Base-by-base conservation (phyloP, 2,329 filamentous ascomycete species). In the Falciphora oryzae region DNA sequence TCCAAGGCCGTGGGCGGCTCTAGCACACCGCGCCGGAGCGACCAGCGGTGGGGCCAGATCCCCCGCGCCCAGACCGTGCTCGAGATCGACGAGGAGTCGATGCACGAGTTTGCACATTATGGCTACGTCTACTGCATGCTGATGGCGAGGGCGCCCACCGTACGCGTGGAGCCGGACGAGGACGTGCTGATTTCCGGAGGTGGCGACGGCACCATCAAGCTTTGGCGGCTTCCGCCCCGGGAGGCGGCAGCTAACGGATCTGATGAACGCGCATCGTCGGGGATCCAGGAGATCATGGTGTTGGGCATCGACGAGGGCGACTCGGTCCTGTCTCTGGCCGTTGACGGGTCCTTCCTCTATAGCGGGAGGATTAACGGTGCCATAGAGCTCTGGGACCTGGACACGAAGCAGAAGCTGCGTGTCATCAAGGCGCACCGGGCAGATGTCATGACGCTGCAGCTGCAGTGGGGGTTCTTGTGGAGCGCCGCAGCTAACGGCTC, bases 41-140 rank as follows among this genome's bases (percentile, higher is more conserved):
- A 87, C 65, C 81, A 86, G 60, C 79, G 82, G 58, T 85, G 83
- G 77, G 73, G 76, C 1, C 69, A 83, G 44, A 87, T 87, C 58
- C 86, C 81, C 3, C 78, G 78, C 57, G 78, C 83, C 4, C 78
- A 77, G 74, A 83, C 73, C 44, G 83, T 90, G 1, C 79, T 98
- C 7, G 92, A 96, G 73, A 93, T 97, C 66, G 89, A 92, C 71
- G 86, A 88, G 62, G 85, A 90, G 28, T 89, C 93, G 65, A 91
- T 96, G 65, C 85, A 84, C 65, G 90, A 95, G 71, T 99, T 96
- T 77, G 93, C 95, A 1, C 95, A 99, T 75, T 94, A 89, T 75
- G 95, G 96, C 59, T 98, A 97, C 74, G 88, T 99, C 0, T 97
- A 97, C 75, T 96, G 93, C 75, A 98, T 98, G 94, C 82, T 96